Percentiles rank a stretch among this genome's conserved stretches.
These are phyloP conservation scores for Aspergillus niger DNA, from an alignment of 2,329 filamentous ascomycete species.

Conservation along the genomic window DNA sequence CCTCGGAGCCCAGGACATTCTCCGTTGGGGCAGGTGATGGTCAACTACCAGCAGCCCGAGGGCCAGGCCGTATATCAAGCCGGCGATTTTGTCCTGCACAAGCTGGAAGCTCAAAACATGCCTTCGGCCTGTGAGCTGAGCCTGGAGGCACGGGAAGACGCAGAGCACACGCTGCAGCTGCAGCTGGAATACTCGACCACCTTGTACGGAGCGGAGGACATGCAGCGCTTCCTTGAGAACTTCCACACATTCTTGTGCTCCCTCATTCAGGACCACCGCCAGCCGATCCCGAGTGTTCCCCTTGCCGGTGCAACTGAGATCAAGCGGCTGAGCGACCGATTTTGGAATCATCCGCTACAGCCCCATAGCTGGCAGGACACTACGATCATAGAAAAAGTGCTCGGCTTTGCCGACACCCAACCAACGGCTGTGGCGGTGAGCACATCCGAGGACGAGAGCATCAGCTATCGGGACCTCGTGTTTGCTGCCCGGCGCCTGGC, in stretches of 20 bases:
- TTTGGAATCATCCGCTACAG: background rate
- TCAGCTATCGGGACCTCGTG: conserved; percentile 1
- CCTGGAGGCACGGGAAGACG: conserved; percentile 2
- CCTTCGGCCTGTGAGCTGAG: background rate
- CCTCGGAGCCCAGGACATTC: background rate
- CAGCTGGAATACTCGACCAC: conserved; percentile 1
- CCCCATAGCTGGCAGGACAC: background rate
- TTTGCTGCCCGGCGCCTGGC: background rate
- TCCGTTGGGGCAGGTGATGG: conserved; percentile 1
- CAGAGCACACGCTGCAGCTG: background rate
- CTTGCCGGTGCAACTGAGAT: background rate
- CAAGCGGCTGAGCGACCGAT: background rate
- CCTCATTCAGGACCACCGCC: conserved; percentile 3
- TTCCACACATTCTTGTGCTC: conserved; percentile 1
- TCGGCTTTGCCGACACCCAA: background rate
- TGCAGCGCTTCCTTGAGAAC: conserved; percentile 4
- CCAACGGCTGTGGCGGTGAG: background rate
- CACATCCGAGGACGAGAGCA: background rate
- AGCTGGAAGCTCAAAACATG: background rate
- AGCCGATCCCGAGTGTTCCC: background rate
- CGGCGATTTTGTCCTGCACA: background rate
- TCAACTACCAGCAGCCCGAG: conserved; percentile 5
- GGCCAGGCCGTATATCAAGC: background rate
- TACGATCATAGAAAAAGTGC: background rate
- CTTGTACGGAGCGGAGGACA: conserved; percentile 3